Conservation (phyloP, 495 filamentous ascomycete species). For the Lasiosphaeriaceae sp. region DNA sequence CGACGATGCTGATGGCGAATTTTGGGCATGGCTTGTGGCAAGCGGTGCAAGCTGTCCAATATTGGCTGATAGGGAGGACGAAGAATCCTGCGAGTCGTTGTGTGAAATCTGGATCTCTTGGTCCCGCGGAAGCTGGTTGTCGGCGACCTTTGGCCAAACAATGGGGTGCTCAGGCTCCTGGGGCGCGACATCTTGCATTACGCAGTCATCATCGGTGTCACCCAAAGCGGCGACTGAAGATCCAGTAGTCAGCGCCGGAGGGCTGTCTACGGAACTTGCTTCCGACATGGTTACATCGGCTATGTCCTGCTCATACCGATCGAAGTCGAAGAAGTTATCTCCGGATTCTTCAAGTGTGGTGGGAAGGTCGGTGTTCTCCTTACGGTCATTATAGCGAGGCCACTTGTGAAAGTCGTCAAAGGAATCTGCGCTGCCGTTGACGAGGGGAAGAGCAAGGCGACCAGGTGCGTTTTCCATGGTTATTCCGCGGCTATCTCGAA, state of each 20-base stretch:
- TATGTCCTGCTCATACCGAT: not conserved
- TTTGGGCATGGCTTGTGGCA: not conserved
- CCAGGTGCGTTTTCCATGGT: slow-evolving; percentile 16
- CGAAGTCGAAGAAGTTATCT: slow-evolving; percentile 18
- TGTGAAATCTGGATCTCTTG: not conserved
- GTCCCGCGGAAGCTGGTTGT: not conserved
- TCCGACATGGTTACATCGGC: slow-evolving; percentile 20
- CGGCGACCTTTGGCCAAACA: slow-evolving; percentile 15
- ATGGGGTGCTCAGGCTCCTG: slow-evolving; percentile 4
- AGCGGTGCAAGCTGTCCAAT: not conserved
- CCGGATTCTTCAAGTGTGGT: slow-evolving; percentile 2
- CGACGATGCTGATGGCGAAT: not conserved
- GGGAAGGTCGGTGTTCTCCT: slow-evolving; percentile 12
- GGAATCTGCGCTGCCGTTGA: slow-evolving; percentile 11
- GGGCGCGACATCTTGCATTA: slow-evolving; percentile 17
- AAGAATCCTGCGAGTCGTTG: not conserved
- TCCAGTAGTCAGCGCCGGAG: slow-evolving; percentile 5
- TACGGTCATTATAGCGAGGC: too few species aligned
- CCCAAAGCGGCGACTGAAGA: not conserved
- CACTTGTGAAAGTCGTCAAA: not conserved
- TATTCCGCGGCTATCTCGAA: slow-evolving; percentile 11
- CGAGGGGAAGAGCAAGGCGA: slow-evolving; percentile 4
- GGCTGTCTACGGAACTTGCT: slow-evolving; percentile 4
- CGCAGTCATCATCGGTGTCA: slow-evolving; percentile 14
- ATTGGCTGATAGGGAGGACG: not conserved